Evolutionary conservation across 306 rosid species (phyloP).

Genomic region (Medicago arabica): DNA sequence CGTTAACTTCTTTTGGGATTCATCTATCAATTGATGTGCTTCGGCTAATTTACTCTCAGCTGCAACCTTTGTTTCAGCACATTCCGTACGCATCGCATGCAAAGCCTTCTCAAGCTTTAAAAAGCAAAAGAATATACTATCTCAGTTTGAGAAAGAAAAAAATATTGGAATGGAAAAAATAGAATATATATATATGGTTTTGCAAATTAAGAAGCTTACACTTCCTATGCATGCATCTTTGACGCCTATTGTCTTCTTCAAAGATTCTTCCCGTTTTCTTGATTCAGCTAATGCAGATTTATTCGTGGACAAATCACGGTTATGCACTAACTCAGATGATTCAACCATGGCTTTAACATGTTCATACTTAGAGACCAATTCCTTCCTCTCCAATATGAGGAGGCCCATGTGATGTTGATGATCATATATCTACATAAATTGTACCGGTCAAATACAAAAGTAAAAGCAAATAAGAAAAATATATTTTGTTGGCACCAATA

Average conservation of each 20-base stretch:
- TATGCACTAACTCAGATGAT: conserved; percentile 62
- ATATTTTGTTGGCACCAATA: conserved; percentile 20
- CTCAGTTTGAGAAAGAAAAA: conserved; percentile 12
- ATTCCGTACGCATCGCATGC: conserved; percentile 90
- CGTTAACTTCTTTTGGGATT: conserved; percentile 64
- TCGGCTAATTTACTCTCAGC: conserved; percentile 81
- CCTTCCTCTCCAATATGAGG: conserved; percentile 84
- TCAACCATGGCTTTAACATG: conserved; percentile 65
- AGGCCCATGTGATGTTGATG: conserved; percentile 99
- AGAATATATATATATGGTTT: background rate
- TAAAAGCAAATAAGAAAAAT: conserved; percentile 8
- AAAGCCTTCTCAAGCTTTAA: conserved; percentile 89
- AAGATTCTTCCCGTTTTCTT: conserved; percentile 78
- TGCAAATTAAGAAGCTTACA: conserved; percentile 60
- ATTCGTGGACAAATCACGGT: conserved; percentile 68
- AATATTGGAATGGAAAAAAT: conserved; percentile 1
- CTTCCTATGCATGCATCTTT: conserved; percentile 95
- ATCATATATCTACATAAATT: conserved; percentile 66
- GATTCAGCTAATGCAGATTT: conserved; percentile 71
- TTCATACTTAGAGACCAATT: conserved; percentile 67
- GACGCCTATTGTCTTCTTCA: conserved; percentile 76
- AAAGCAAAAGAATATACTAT: conserved; percentile 7
- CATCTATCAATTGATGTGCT: conserved; percentile 70
- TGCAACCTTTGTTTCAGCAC: conserved; percentile 92
- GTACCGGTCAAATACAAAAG: conserved; percentile 32